phyloP scores from a whole-genome alignment of 2,329 filamentous ascomycete species.

The Coleophoma eucalyptorum region DNA sequence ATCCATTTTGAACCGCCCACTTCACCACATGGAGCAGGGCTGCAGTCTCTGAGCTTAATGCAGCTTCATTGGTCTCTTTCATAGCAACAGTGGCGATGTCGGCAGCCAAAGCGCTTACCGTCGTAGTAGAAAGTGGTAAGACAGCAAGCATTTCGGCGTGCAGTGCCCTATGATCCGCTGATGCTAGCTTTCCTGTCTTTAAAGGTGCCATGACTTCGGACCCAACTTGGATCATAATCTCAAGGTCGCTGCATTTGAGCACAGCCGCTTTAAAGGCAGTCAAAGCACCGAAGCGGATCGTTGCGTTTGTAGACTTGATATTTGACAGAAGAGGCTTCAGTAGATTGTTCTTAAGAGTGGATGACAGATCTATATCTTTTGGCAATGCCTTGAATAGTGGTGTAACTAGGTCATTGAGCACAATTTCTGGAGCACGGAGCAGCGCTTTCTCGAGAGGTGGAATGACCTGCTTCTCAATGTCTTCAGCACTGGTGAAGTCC shows the following conservation, averaged over 20 bases:
- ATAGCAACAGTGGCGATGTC: constrained; percentile 64
- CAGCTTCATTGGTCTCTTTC: constrained; percentile 88
- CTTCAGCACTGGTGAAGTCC: constrained; percentile 68
- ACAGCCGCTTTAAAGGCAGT: constrained; percentile 71
- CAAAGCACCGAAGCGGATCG: constrained; percentile 72
- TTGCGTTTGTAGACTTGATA: constrained; percentile 81
- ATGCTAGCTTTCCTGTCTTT: constrained; percentile 78
- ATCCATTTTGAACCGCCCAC: constrained; percentile 56
- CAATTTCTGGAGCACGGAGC: constrained; percentile 83
- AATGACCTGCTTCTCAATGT: constrained; percentile 71
- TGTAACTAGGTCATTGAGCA: constrained; percentile 74
- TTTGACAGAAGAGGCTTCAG: constrained; percentile 87
- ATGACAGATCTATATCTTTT: constrained; percentile 70
- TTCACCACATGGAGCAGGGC: constrained; percentile 64
- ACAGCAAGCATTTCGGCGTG: constrained; percentile 77
- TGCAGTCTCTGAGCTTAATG: constrained; percentile 70
- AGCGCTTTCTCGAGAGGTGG: constrained; percentile 86
- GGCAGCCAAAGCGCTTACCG: constrained; percentile 63
- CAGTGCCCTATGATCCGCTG: constrained; percentile 78
- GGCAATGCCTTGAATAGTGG: constrained; percentile 71
- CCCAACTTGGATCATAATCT: constrained; percentile 61
- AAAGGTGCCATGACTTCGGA: constrained; percentile 78
- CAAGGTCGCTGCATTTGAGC: constrained; percentile 51
- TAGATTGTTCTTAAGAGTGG: constrained; percentile 65
- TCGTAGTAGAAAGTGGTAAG: constrained; percentile 54